Evolutionary conservation across 1,139 yeast species (phyloP).

Genomic region (Candida glucosophila): DNA sequence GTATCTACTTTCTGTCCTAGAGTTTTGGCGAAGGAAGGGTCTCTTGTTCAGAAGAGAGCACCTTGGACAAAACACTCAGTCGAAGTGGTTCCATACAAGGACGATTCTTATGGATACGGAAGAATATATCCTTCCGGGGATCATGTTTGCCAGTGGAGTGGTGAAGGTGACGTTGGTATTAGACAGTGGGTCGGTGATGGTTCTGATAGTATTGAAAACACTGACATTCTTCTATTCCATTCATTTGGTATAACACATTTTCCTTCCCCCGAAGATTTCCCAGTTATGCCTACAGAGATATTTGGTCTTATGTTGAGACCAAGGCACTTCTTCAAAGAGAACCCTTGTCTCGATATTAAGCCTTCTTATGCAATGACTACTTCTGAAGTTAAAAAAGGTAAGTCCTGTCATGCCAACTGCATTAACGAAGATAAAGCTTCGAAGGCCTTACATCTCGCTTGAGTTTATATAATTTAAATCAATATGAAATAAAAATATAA

Average conservation of each 20-base stretch:
- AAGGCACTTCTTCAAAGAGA: constrained; percentile 66
- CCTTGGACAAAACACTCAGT: constrained; percentile 68
- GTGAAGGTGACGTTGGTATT: constrained; percentile 65
- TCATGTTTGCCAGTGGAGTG: constrained; percentile 74
- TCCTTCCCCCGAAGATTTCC: constrained; percentile 88
- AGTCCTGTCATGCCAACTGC: too few relatives aligned
- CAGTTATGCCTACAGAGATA: constrained; percentile 82
- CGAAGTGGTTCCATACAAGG: constrained; percentile 62
- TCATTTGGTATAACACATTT: constrained; percentile 79
- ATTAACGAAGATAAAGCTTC: too few relatives aligned
- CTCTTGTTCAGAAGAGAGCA: constrained; percentile 72
- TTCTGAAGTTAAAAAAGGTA: constrained; percentile 39
- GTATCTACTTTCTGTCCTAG: constrained; percentile 74
- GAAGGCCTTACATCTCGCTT: too few relatives aligned
- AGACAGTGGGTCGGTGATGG: constrained; percentile 71
- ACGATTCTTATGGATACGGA: constrained; percentile 41
- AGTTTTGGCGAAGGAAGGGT: constrained; percentile 64
- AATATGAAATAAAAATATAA: too few relatives aligned
- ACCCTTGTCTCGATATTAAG: constrained; percentile 67
- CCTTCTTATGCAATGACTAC: constrained; percentile 66
- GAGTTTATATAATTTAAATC: too few relatives aligned
- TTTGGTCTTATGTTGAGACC: constrained; percentile 69
- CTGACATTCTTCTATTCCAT: constrained; percentile 67
- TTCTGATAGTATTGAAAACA: constrained; percentile 49
- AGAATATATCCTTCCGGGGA: constrained; percentile 73